A percentile compares a stretch with the other conserved stretches of the same genome.
phyloP scores from a whole-genome alignment of 768 basidiomycete genomes.

The Xerocomellus amylosporus region DNA sequence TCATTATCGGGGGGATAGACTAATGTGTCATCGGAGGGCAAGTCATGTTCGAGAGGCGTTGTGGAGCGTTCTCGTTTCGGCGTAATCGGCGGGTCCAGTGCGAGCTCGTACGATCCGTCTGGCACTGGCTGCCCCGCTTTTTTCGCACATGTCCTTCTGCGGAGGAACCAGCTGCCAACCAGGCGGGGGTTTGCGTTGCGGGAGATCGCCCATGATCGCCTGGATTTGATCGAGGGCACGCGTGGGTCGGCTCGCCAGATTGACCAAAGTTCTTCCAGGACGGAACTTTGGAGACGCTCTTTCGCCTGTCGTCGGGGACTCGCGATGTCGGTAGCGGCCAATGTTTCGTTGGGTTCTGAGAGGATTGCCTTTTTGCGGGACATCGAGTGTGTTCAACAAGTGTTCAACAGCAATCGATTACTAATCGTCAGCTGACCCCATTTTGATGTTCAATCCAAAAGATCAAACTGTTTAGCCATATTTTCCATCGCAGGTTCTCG shows the following conservation, averaged over 20 bases:
- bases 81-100: conserved; percentile 1
- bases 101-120: conserved; percentile 23
- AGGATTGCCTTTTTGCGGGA: neutral
- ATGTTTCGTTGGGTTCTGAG: neutral
- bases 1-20: conserved; percentile 7
- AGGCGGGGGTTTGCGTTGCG: conserved; percentile 18
- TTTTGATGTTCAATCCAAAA: too few relatives aligned
- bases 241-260: conserved; percentile 30
- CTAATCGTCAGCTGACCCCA: too few relatives aligned
- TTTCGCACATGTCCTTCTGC: conserved; percentile 26
- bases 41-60: conserved; percentile 3
- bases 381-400: too few relatives aligned
- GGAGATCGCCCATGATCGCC: conserved; percentile 26
- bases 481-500: too few relatives aligned
- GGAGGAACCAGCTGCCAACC: conserved; percentile 28
- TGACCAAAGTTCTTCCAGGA: conserved; percentile 28
- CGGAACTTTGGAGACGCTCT: conserved; percentile 11
- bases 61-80: conserved; percentile 14
- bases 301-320: conserved; percentile 3
- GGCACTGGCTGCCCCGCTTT: conserved; percentile 18
- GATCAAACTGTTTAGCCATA: too few relatives aligned
- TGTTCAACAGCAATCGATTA: too few relatives aligned
- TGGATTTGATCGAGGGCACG: conserved; percentile 27
- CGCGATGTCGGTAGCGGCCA: neutral
- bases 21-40: conserved; percentile 26